phyloP scores from a whole-genome alignment of 83 land plant species.

The Diphasiastrum complanatum region DNA sequence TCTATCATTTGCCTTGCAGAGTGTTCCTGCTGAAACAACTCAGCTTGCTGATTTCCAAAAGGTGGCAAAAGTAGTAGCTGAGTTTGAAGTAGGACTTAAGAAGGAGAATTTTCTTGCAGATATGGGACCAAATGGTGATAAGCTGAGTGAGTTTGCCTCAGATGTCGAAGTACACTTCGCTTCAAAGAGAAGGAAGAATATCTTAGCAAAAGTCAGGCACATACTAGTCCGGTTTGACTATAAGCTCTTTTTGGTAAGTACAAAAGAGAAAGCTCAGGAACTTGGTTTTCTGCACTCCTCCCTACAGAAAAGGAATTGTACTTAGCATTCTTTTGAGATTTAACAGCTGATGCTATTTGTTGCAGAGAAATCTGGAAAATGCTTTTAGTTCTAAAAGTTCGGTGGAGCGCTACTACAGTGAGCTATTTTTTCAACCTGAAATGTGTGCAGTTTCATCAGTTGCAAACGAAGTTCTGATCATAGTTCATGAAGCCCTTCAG shows the following conservation, averaged over 20 bases:
- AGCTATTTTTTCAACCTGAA: conserved; percentile 35
- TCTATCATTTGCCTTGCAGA: conserved; percentile 54
- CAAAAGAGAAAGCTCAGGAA: not conserved
- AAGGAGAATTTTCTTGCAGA: conserved; percentile 48
- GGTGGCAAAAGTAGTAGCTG: conserved; percentile 38
- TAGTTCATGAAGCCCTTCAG: conserved; percentile 66
- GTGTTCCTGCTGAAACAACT: conserved; percentile 63
- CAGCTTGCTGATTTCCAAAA: conserved; percentile 58
- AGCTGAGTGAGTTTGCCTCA: conserved; percentile 51
- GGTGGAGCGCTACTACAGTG: not conserved
- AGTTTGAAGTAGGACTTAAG: conserved; percentile 58
- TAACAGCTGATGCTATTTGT: not conserved
- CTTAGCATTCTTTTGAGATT: not conserved
- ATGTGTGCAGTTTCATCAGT: conserved; percentile 48
- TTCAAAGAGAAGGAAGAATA: conserved; percentile 54
- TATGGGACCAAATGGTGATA: conserved; percentile 44
- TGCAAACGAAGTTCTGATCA: conserved; percentile 48
- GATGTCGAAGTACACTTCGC: conserved; percentile 90
- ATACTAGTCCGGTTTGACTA: conserved; percentile 51
- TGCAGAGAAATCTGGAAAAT: not conserved
- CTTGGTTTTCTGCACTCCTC: too few species aligned
- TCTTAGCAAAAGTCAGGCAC: conserved; percentile 59
- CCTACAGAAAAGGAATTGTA: too few species aligned
- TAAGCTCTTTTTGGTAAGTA: conserved; percentile 41
- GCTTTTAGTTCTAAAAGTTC: not conserved